Conservation (phyloP, 2,329 filamentous ascomycete genomes). For the Fusarium sp. region DNA sequence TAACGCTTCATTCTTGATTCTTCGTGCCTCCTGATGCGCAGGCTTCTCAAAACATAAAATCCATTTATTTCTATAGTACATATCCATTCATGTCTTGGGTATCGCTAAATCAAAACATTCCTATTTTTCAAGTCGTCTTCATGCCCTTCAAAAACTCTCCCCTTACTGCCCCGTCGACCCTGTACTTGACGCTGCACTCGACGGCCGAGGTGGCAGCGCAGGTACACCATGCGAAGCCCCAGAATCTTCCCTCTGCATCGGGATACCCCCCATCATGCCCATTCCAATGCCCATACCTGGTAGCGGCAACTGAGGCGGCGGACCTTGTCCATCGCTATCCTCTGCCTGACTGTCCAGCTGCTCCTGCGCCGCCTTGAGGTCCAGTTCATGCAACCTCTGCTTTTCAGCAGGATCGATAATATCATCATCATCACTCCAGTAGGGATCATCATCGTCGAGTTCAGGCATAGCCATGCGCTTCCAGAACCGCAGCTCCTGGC, state of each 20-base stretch:
- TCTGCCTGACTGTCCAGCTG: constrained; percentile 48
- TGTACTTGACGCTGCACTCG: constrained; percentile 55
- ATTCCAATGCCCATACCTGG: constrained; percentile 36
- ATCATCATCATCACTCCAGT: constrained; percentile 73
- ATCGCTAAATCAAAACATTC: constrained; percentile 43
- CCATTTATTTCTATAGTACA: constrained; percentile 32
- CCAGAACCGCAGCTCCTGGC: constrained; percentile 72
- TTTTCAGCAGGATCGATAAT: constrained; percentile 70
- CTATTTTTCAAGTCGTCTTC: neutral
- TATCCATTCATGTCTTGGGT: constrained; percentile 43
- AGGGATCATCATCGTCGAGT: constrained; percentile 66
- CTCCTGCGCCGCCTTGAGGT: constrained; percentile 55
- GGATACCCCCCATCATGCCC: constrained; percentile 49
- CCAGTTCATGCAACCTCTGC: constrained; percentile 60
- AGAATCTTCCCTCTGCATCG: constrained; percentile 52
- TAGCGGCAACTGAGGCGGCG: constrained; percentile 35
- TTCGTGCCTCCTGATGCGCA: too few species aligned
- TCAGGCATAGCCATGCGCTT: constrained; percentile 72
- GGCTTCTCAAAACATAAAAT: neutral
- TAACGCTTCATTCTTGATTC: neutral
- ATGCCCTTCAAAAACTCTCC: neutral
- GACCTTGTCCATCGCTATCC: constrained; percentile 46
- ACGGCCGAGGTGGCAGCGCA: constrained; percentile 47
- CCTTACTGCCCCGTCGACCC: constrained; percentile 52
- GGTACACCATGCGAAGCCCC: constrained; percentile 39